These are phyloP conservation scores for Ploettnerulaceae sp. DNA, from an alignment of 2,329 filamentous ascomycete species.

Conservation along the genomic window DNA sequence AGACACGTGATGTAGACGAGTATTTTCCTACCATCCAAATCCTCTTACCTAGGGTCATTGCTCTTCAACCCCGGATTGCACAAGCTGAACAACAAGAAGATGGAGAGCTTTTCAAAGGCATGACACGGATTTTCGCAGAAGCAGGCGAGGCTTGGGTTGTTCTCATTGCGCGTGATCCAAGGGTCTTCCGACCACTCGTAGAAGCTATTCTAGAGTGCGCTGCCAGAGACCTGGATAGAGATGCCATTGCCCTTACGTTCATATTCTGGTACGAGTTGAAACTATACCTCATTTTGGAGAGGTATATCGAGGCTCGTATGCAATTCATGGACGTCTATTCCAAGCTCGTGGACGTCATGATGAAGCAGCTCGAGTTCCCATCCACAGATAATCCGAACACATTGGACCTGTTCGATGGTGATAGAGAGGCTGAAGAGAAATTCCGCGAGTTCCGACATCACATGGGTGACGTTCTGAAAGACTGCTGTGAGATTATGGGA, in stretches of 20 bases:
- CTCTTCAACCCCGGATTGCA: slow-evolving; percentile 70
- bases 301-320: slow-evolving; percentile 76
- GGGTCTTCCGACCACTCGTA: slow-evolving; percentile 77
- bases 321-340: slow-evolving; percentile 78
- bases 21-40: slow-evolving; percentile 75
- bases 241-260: slow-evolving; percentile 91
- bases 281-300: slow-evolving; percentile 87
- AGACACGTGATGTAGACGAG: slow-evolving; percentile 92
- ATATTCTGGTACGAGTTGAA: slow-evolving; percentile 98
- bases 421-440: slow-evolving; percentile 92
- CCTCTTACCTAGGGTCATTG: slow-evolving; percentile 75
- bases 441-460: slow-evolving; percentile 94
- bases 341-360: slow-evolving; percentile 86
- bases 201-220: slow-evolving; percentile 91
- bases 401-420: slow-evolving; percentile 86
- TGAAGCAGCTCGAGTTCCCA: slow-evolving; percentile 85
- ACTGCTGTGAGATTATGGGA: slow-evolving; percentile 93
- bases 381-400: slow-evolving; percentile 64
- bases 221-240: slow-evolving; percentile 77
- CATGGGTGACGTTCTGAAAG: slow-evolving; percentile 97
- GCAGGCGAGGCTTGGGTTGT: slow-evolving; percentile 94
- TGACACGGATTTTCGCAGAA: slow-evolving; percentile 87
- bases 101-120: slow-evolving; percentile 75
- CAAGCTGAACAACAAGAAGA: slow-evolving; percentile 77
- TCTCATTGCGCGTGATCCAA: slow-evolving; percentile 77